Conservation (phyloP, 129 eudicot genomes). For the Chrysanthemum seticuspe region DNA sequence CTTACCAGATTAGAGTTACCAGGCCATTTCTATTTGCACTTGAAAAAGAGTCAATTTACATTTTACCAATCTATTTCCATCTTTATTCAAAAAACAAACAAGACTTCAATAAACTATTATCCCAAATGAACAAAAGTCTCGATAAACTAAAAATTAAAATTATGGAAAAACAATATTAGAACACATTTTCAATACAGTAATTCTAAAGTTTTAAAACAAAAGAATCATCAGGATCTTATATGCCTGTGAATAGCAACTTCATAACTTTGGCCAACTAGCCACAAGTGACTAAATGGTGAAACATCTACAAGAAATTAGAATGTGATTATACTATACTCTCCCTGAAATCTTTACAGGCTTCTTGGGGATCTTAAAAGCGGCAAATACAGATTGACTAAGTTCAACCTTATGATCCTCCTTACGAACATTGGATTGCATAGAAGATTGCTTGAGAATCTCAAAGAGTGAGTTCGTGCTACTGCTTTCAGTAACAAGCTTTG, state of each 20-base stretch:
- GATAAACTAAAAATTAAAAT: no score
- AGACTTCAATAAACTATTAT: no score
- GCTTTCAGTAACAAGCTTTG: slow-evolving; percentile 34
- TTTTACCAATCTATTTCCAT: no score
- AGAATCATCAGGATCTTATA: not conserved
- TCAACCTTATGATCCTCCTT: slow-evolving; percentile 38
- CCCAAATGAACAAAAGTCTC: no score
- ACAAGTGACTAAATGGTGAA: not conserved
- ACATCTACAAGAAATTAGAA: slow-evolving; percentile 10
- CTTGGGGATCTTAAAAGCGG: slow-evolving; percentile 70
- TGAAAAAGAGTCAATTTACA: no score
- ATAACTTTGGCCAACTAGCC: not conserved
- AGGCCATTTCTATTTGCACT: no score
- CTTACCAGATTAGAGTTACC: no score
- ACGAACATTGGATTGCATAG: slow-evolving; percentile 33
- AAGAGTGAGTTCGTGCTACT: slow-evolving; percentile 49
- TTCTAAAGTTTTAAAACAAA: not conserved
- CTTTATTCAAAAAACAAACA: no score
- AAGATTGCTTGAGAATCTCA: slow-evolving; percentile 65
- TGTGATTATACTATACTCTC: slow-evolving; percentile 34
- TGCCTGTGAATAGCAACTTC: not conserved
- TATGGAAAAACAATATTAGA: no score
- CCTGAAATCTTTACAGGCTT: slow-evolving; percentile 56
- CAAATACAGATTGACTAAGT: slow-evolving; percentile 52
- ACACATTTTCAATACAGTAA: not conserved